phyloP scores from a whole-genome alignment of 441 rosid genomes.

The Sinapis alba region DNA sequence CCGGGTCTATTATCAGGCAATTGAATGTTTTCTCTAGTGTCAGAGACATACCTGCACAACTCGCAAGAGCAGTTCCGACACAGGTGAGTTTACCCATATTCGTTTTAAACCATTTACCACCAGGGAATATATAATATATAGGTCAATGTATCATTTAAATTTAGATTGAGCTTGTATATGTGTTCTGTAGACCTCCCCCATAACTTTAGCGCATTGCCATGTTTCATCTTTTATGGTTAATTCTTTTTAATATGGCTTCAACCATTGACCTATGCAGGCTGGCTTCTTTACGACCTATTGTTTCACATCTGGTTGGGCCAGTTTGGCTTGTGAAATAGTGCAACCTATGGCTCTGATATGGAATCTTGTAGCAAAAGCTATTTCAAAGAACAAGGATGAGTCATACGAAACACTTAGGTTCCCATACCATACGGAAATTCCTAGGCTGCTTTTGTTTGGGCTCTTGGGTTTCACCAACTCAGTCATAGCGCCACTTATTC shows the following conservation, averaged over 20 bases:
- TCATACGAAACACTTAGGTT: slow-evolving; percentile 57
- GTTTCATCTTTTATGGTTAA: neutral
- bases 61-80: slow-evolving; percentile 83
- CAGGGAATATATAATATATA: neutral
- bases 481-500: slow-evolving; percentile 81
- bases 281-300: slow-evolving; percentile 93
- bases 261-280: slow-evolving; percentile 59
- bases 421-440: slow-evolving; percentile 91
- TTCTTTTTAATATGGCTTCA: slow-evolving; percentile 19
- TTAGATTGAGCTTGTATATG: neutral
- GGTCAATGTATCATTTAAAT: neutral
- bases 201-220: neutral
- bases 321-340: slow-evolving; percentile 84
- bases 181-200: neutral
- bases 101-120: neutral
- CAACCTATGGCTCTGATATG: slow-evolving; percentile 71
- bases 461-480: slow-evolving; percentile 89
- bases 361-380: slow-evolving; percentile 44
- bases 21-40: slow-evolving; percentile 65
- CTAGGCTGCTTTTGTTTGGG: slow-evolving; percentile 81
- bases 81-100: slow-evolving; percentile 55
- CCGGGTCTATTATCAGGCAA: slow-evolving; percentile 76
- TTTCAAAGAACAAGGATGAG: slow-evolving; percentile 49
- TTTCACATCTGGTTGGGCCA: slow-evolving; percentile 95
- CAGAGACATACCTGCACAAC: slow-evolving; percentile 67